Evolutionary conservation across 2,329 filamentous ascomycete genomes (phyloP).

Genomic region (Cytospora piceicola): DNA sequence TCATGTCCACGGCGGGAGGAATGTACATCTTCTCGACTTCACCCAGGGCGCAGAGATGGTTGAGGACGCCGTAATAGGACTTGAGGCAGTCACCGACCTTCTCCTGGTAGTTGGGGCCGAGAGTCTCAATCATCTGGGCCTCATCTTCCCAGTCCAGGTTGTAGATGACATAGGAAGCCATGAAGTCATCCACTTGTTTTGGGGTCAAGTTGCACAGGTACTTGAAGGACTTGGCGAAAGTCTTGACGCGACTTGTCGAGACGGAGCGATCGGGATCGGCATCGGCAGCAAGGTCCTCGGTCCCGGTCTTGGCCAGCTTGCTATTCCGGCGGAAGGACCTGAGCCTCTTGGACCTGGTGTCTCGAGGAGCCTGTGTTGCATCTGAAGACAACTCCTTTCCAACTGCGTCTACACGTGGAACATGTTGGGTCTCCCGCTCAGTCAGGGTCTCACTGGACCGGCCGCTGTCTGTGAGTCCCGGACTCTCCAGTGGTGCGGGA

Average conservation of each 20-base stretch:
- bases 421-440: conserved; percentile 37
- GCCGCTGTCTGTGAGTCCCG: conserved; percentile 38
- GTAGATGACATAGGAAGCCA: conserved; percentile 61
- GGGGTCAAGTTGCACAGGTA: conserved; percentile 53
- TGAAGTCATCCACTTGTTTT: conserved; percentile 58
- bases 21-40: conserved; percentile 65
- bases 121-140: conserved; percentile 49
- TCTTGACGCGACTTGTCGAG: conserved; percentile 53
- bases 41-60: conserved; percentile 58
- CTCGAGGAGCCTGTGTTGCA: conserved; percentile 13
- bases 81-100: conserved; percentile 56
- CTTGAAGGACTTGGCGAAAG: conserved; percentile 54
- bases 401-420: conserved; percentile 12
- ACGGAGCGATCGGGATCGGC: conserved; percentile 47
- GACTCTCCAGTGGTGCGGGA: conserved; percentile 9
- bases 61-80: conserved; percentile 57
- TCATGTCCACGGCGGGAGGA: conserved; percentile 56
- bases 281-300: conserved; percentile 12
- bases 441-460: conserved; percentile 41
- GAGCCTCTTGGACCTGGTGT: conserved; percentile 12
- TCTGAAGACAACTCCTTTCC: conserved; percentile 20
- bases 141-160: conserved; percentile 59
- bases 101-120: conserved; percentile 54
- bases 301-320: conserved; percentile 11
- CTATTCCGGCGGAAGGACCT: conserved; percentile 19